Evolutionary conservation across 495 filamentous ascomycete genomes (phyloP), one percentile per base, ranked within the genome.

Genomic region (Neurospora tetrasperma): DNA sequence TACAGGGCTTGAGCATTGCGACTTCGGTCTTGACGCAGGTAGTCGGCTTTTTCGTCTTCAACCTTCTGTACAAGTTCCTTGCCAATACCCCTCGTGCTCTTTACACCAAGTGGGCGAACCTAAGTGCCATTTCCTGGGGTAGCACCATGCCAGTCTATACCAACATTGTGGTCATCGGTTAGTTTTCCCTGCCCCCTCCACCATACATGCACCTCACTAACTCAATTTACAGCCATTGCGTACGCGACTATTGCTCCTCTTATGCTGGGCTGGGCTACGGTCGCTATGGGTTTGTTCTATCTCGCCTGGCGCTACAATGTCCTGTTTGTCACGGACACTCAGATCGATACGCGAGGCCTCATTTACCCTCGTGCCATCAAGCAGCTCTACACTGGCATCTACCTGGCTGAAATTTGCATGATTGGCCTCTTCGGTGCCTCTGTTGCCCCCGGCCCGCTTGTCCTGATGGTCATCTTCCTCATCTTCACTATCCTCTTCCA

Each of bases 251-350:
- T 98, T 78, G 93, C 96, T 18, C 96, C 96, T 0, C 82, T 98
- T 59, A 91, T 98, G 77, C 84, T 98, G 66, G 93, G 90, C 31
- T 98, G 98, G 82, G 91, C 92, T 42, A 90, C 90, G 23, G 85
- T 98, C 70, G 95, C 93, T 72, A 85, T 98, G 73, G 90, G 87
- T 71, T 85, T 97, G 71, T 93, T 99, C 83, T 98, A 98, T 82
- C 85, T 97, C 69, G 94, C 96, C 71, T 98, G 93, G 88, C 89
- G 94, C 6, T 98, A 99, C 86, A 97, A 99, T 79, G 80, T 98
- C 77, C 87, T 99, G 69, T 99, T 96, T 81, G 93, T 97, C 70
- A 93, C 90, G 70, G 92, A 96, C 77, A 87, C 91, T 40, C 74
- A 86, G 70, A 91, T 98, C 79, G 95, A 99, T 82, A 98, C 96